These are phyloP conservation scores for Oidiodendron maius DNA, from an alignment of 495 filamentous ascomycete species.

Conservation along the genomic window DNA sequence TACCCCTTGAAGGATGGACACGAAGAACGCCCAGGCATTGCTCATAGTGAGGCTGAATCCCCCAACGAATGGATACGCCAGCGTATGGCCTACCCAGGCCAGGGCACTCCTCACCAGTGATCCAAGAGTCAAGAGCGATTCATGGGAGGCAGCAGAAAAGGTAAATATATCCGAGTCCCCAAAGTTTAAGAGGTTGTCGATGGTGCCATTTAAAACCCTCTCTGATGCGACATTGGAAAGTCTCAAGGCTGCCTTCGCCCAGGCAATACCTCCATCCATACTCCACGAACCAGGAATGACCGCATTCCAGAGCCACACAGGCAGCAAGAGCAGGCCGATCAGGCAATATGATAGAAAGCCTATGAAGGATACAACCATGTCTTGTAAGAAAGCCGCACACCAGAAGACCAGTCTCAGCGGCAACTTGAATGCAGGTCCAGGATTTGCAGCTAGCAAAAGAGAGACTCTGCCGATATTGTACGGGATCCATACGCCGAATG, in stretches of 20 bases:
- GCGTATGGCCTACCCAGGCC: constrained; percentile 28
- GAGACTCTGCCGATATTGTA: constrained; percentile 85
- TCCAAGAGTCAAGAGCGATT: constrained; percentile 46
- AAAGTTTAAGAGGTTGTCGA: constrained; percentile 15
- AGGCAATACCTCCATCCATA: background rate
- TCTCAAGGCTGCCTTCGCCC: constrained; percentile 4
- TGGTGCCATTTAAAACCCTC: constrained; percentile 12
- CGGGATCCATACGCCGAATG: constrained; percentile 78
- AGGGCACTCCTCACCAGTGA: constrained; percentile 26
- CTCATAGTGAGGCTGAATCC: constrained; percentile 8
- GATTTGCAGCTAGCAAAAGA: constrained; percentile 73
- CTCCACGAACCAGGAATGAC: background rate
- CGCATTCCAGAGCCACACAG: constrained; percentile 8
- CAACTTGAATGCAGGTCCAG: constrained; percentile 61
- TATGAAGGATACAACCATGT: constrained; percentile 33
- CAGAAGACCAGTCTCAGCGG: constrained; percentile 65
- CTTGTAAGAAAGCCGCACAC: constrained; percentile 61
- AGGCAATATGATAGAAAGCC: constrained; percentile 20
- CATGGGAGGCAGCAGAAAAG: constrained; percentile 57
- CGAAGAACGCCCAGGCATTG: constrained; percentile 14
- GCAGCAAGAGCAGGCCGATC: constrained; percentile 6
- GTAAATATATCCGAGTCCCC: constrained; percentile 49
- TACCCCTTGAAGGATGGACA: background rate
- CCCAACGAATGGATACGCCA: constrained; percentile 22
- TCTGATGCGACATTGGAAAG: constrained; percentile 12